A percentile compares a stretch with the other conserved stretches of the same genome.
Conservation (phyloP, 176 grass and related monocot species). For the Avena insularis region DNA sequence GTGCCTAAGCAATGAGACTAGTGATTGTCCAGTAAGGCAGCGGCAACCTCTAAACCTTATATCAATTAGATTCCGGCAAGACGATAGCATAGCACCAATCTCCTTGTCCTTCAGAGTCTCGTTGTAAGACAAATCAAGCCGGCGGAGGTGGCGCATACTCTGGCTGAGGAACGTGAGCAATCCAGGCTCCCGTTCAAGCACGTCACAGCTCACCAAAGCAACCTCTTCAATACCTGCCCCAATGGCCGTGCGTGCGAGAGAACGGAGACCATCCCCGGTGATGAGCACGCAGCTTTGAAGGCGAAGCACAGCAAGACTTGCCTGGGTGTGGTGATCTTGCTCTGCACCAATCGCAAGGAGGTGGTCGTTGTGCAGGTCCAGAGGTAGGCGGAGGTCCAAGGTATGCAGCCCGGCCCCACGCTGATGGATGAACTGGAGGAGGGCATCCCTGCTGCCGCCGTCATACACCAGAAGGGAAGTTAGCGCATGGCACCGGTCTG, state of each 20-base stretch:
- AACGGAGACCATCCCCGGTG: conserved; percentile 82
- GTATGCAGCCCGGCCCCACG: conserved; percentile 62
- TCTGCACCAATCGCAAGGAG: conserved; percentile 66
- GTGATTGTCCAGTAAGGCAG: conserved; percentile 47
- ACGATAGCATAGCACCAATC: conserved; percentile 80
- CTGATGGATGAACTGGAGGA: conserved; percentile 79
- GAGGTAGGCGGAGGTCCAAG: conserved; percentile 90
- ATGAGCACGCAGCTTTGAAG: conserved; percentile 93
- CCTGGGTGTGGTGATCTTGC: not conserved
- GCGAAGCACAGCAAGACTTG: conserved; percentile 58
- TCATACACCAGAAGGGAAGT: conserved; percentile 83
- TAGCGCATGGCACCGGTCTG: conserved; percentile 66
- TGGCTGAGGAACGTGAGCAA: conserved; percentile 83
- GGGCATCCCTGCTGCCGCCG: conserved; percentile 75
- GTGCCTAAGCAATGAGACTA: conserved; percentile 64
- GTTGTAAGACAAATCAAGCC: conserved; percentile 87
- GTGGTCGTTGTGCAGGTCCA: conserved; percentile 92
- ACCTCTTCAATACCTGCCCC: conserved; percentile 80
- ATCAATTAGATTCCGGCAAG: conserved; percentile 71
- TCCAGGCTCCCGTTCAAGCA: conserved; percentile 75
- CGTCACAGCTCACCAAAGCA: conserved; percentile 85
- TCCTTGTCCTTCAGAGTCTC: conserved; percentile 77
- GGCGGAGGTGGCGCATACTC: conserved; percentile 70
- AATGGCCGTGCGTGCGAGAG: conserved; percentile 63
- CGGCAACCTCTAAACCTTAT: conserved; percentile 82